Percentiles rank a stretch among this genome's conserved stretches.
These are phyloP conservation scores for Eleusine coracana DNA, from an alignment of 176 grass and related monocot genomes.

Conservation along the genomic window DNA sequence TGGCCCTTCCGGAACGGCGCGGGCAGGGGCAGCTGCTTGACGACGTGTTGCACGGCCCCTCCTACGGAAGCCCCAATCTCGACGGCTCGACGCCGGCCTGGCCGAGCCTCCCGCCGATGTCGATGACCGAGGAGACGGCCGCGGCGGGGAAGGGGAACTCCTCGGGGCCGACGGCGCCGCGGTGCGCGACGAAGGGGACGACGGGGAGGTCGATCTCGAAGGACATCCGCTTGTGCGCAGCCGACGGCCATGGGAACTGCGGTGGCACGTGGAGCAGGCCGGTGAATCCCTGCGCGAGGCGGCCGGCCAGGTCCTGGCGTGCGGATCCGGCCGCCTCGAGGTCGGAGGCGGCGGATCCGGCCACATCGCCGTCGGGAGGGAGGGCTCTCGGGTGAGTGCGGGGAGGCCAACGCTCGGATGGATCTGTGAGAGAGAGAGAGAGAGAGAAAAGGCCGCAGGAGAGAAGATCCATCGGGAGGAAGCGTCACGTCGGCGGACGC, in stretches of 20 bases:
- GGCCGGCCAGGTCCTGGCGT: conserved; percentile 84
- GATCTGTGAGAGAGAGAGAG: too few species aligned
- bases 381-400: too few species aligned
- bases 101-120: conserved; percentile 87
- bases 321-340: too few species aligned
- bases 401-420: too few species aligned
- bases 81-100: conserved; percentile 71
- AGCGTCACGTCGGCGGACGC: too few species aligned
- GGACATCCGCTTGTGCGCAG: conserved; percentile 52
- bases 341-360: too few species aligned
- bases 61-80: conserved; percentile 69
- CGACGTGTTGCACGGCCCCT: conserved; percentile 92
- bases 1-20: conserved; percentile 71
- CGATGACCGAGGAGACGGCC: conserved; percentile 69
- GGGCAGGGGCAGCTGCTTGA: conserved; percentile 73
- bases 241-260: conserved; percentile 70
- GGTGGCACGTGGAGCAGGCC: conserved; percentile 89
- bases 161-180: neutral
- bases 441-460: too few species aligned
- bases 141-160: conserved; percentile 52
- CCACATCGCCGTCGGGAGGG: too few species aligned
- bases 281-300: conserved; percentile 86
- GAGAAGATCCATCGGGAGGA: too few species aligned
- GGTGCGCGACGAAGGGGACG: conserved; percentile 35
- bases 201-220: conserved; percentile 63